Conservation (phyloP, 306 rosid species). For the Malus sylvestris region DNA sequence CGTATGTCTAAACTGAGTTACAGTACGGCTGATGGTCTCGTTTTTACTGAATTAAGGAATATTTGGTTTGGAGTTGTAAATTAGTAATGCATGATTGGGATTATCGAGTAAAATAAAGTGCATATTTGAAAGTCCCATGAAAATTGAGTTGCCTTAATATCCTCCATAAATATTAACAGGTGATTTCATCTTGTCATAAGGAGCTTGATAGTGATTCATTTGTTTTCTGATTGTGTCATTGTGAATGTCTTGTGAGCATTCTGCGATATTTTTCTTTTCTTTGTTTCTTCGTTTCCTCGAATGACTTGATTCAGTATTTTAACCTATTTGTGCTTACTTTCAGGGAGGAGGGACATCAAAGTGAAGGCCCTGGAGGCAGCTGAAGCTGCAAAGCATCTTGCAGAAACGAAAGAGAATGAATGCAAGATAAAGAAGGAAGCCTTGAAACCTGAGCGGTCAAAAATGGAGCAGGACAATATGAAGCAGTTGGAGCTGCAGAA, state of each 20-base stretch:
- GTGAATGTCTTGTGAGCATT: not conserved
- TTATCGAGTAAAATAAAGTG: not conserved
- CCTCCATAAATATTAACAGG: not conserved
- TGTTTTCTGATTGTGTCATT: not conserved
- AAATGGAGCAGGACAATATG: slow-evolving; percentile 49
- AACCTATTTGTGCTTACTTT: slow-evolving; percentile 19
- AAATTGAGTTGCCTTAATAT: not conserved
- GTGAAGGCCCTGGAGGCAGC: slow-evolving; percentile 84
- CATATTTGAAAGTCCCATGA: not conserved
- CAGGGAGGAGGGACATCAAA: slow-evolving; percentile 82
- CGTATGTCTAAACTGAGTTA: not conserved
- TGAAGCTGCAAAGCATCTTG: slow-evolving; percentile 72
- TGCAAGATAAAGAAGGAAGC: slow-evolving; percentile 83
- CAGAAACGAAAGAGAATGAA: slow-evolving; percentile 81
- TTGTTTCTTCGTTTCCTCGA: not conserved
- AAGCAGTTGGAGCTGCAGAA: slow-evolving; percentile 60
- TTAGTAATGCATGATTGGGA: not conserved
- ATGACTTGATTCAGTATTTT: slow-evolving; percentile 10
- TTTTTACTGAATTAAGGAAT: not conserved
- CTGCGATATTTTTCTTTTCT: not conserved
- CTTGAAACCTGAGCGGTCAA: slow-evolving; percentile 53
- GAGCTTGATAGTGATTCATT: not conserved
- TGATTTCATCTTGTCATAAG: not conserved
- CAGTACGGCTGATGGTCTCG: not conserved
- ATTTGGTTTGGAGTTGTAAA: not conserved